These are phyloP conservation scores for Amanita muscaria DNA, from an alignment of 768 basidiomycete genomes.

Conservation along the genomic window DNA sequence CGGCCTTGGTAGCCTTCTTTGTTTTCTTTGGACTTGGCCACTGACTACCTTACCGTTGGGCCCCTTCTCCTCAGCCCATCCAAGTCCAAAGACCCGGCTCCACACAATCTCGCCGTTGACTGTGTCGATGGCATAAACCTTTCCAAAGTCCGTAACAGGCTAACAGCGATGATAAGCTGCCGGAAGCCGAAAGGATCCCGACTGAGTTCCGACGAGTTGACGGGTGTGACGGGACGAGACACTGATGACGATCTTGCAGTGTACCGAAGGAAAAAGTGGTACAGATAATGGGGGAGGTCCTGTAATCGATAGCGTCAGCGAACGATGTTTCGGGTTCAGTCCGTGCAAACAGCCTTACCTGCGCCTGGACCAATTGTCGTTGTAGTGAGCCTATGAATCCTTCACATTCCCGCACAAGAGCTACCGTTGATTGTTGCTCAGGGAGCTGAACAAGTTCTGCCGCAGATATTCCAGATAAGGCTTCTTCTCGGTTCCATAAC, in stretches of 20 bases:
- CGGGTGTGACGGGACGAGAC: slow-evolving; percentile 26
- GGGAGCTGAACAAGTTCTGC: slow-evolving; percentile 76
- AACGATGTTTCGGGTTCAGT: too few species aligned
- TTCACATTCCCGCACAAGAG: slow-evolving; percentile 37
- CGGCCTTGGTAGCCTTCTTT: background rate
- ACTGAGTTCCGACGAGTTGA: slow-evolving; percentile 28
- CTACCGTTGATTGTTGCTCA: slow-evolving; percentile 32
- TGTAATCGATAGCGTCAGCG: too few species aligned
- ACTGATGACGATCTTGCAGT: slow-evolving; percentile 58
- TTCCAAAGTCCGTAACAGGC: slow-evolving; percentile 64
- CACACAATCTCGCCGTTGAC: slow-evolving; percentile 71
- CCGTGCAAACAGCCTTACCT: slow-evolving; percentile 44
- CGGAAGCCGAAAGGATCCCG: slow-evolving; percentile 84
- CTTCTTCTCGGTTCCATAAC: slow-evolving; percentile 79
- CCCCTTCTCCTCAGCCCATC: slow-evolving; percentile 38
- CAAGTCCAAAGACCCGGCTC: slow-evolving; percentile 69
- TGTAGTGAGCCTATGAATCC: slow-evolving; percentile 38
- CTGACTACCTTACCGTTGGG: slow-evolving; percentile 26
- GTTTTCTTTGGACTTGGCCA: slow-evolving; percentile 29
- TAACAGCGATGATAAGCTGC: slow-evolving; percentile 71
- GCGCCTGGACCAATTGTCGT: slow-evolving; percentile 51
- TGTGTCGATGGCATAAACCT: slow-evolving; percentile 77
- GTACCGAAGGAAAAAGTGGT: slow-evolving; percentile 64
- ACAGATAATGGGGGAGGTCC: slow-evolving; percentile 64
- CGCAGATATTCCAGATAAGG: slow-evolving; percentile 51